Evolutionary conservation across 352 stramenopile species (phyloP), one percentile per base, ranked within the genome.

Genomic region (Globisporangium radiosum): DNA sequence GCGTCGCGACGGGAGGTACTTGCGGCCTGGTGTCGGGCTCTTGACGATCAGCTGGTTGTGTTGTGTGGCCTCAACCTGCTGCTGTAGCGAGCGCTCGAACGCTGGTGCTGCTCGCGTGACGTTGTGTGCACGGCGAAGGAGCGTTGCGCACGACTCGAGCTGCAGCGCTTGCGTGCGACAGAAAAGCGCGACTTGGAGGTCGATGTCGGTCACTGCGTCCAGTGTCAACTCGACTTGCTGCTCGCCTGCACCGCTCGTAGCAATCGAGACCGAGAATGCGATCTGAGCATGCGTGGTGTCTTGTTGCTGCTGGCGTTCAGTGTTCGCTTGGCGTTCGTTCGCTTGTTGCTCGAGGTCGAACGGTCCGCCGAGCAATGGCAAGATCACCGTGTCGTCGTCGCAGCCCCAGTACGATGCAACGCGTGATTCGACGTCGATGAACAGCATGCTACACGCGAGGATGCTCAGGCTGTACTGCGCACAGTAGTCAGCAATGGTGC

Each of bases 401-500:
- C 78, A 88, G 14, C 78, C 76, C 78, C 78, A 88, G 60, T 85
- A 68, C 38, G 55, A 66, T 14, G 60, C 66, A 8, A 78, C 50
- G 4, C 83, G 54, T 52, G 72, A 49, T 2, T 52, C 55, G 51
- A 86, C 69, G 1, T 49, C 54, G n/a, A 50, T n/a, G 7, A 49
- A 52, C 37, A 58, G 43, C 40, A 54, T 47, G 6, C 60, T 47
- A 17, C 64, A 74, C 9, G n/a, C 63, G 14, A 47, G 33, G 3
- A 63, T 53, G 37, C 50, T 39, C 4, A 85, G 37, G 2, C 51
- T 65, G 25, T 70, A 52, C 4, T 62, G 54, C 19, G 50, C 11
- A 39, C 72, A 85, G 54, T 78, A 81, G 2, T 37, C 48, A 0
- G 54, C 33, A 14, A 87, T 43, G 10, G 71, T 80, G 37, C 70